These are phyloP conservation scores for Kluyveromyces sp. DNA, from an alignment of 1,139 yeast species.

Conservation along the genomic window DNA sequence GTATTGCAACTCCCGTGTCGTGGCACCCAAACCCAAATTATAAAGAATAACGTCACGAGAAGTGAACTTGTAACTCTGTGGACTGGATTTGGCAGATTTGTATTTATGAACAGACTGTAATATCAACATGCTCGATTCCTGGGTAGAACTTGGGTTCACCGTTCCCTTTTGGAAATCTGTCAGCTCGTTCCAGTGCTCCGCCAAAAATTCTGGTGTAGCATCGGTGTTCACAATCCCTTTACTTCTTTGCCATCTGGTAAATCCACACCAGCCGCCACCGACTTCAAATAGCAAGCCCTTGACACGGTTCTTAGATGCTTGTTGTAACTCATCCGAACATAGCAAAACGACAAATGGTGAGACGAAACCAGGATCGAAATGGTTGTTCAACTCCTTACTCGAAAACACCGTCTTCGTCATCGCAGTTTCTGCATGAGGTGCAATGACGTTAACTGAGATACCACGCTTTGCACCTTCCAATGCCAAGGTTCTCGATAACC, in stretches of 20 bases:
- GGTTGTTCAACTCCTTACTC: constrained; percentile 65
- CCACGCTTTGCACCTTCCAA: constrained; percentile 79
- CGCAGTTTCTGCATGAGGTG: constrained; percentile 97
- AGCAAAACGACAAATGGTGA: constrained; percentile 83
- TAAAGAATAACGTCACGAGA: constrained; percentile 75
- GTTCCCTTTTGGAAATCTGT: constrained; percentile 49
- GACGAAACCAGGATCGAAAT: constrained; percentile 81
- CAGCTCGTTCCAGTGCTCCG: constrained; percentile 59
- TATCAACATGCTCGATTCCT: constrained; percentile 76
- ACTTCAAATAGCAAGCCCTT: constrained; percentile 65
- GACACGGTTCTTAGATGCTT: constrained; percentile 22
- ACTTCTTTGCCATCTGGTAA: constrained; percentile 92
- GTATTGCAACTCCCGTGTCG: constrained; percentile 66
- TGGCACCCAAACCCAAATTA: constrained; percentile 87
- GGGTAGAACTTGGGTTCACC: constrained; percentile 50
- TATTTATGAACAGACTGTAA: constrained; percentile 48
- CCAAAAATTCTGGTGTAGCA: constrained; percentile 64
- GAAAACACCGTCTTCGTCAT: constrained; percentile 88
- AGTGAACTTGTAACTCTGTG: constrained; percentile 40
- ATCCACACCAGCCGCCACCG: constrained; percentile 94
- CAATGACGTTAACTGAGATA: constrained; percentile 75
- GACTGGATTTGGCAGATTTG: constrained; percentile 43
- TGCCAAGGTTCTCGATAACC: constrained; percentile 79
- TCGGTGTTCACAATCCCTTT: constrained; percentile 65
- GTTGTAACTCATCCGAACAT: constrained; percentile 64